Evolutionary conservation across 2,329 filamentous ascomycete genomes (phyloP).

Genomic region (Cladosporium sp.): DNA sequence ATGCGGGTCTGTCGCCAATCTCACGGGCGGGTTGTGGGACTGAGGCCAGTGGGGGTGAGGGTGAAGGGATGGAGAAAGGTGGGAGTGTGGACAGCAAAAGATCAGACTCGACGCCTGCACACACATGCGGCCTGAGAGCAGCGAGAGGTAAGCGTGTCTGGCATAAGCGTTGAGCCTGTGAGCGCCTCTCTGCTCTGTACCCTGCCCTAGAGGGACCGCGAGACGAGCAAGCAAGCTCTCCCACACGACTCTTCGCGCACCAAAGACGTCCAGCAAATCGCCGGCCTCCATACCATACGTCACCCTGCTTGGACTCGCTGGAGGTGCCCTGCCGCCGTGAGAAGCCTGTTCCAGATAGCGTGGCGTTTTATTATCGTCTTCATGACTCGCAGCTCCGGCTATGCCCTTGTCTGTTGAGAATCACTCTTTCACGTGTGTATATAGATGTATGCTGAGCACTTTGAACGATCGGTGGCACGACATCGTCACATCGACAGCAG

Average conservation of each 20-base stretch:
- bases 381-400: constrained; percentile 8
- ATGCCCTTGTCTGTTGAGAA: not conserved
- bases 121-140: not conserved
- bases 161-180: constrained; percentile 13
- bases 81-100: constrained; percentile 13
- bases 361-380: constrained; percentile 12
- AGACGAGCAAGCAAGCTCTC: constrained; percentile 6
- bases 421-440: too few species aligned
- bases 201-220: constrained; percentile 5
- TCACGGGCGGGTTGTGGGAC: constrained; percentile 10
- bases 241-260: constrained; percentile 6
- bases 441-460: not conserved
- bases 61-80: constrained; percentile 13
- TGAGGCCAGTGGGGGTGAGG: constrained; percentile 8
- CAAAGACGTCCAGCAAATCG: constrained; percentile 9
- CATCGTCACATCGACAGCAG: too few species aligned
- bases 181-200: constrained; percentile 1
- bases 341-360: constrained; percentile 13
- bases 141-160: constrained; percentile 4
- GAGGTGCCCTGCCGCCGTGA: not conserved
- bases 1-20: constrained; percentile 11
- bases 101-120: constrained; percentile 9
- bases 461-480: not conserved
- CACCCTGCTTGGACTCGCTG: constrained; percentile 13
- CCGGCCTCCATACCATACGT: constrained; percentile 13